These are phyloP conservation scores for Lipomyces oligophaga DNA, from an alignment of 805 yeast species.

Conservation along the genomic window DNA sequence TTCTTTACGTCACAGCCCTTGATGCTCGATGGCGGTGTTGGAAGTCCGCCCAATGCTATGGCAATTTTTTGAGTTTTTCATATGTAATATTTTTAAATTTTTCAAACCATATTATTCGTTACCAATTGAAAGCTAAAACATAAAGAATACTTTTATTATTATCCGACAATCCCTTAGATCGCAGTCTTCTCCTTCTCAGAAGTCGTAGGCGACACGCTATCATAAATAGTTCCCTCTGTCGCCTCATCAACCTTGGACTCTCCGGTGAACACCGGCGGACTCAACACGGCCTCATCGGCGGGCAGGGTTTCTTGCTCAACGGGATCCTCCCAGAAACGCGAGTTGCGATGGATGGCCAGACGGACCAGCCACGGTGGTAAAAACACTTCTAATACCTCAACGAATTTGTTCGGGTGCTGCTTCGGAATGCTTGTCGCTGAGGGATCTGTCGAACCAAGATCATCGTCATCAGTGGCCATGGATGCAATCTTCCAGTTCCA, in stretches of 20 bases:
- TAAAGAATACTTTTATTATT: too few species aligned
- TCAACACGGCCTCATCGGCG: background rate
- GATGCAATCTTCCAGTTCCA: constrained; percentile 27
- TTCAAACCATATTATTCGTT: too few species aligned
- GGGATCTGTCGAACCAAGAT: background rate
- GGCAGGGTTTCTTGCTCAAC: constrained; percentile 2
- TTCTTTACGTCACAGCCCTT: constrained; percentile 7
- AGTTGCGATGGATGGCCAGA: constrained; percentile 13
- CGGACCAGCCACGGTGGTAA: constrained; percentile 24
- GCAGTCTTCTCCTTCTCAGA: constrained; percentile 1
- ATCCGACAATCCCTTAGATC: background rate
- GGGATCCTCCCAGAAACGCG: constrained; percentile 21
- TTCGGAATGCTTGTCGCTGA: constrained; percentile 1
- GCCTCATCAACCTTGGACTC: constrained; percentile 4
- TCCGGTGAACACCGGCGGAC: background rate
- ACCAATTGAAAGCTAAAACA: too few species aligned
- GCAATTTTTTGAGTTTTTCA: background rate
- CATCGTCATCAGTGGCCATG: background rate
- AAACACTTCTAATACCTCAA: constrained; percentile 11
- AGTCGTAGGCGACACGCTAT: constrained; percentile 1
- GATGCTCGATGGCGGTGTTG: constrained; percentile 5
- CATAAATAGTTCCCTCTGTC: constrained; percentile 1
- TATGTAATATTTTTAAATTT: background rate
- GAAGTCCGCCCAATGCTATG: constrained; percentile 8
- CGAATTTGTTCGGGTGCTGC: background rate